These are phyloP conservation scores for Sequoia sempervirens DNA, from an alignment of 75 land plant species.

Conservation along the genomic window DNA sequence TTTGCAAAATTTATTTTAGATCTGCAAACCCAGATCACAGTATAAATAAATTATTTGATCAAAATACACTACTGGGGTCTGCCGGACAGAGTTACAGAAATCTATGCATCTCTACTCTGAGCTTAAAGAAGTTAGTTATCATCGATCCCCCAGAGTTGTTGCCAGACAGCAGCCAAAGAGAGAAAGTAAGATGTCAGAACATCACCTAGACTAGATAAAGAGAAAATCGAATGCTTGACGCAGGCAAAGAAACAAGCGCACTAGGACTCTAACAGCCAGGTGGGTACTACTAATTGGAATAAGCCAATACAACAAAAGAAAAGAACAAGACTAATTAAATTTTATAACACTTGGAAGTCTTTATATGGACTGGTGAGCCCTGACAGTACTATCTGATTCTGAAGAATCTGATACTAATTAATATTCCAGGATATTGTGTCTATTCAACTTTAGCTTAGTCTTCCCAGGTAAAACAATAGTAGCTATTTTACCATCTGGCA, in stretches of 20 bases:
- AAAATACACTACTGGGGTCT: neutral
- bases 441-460: neutral
- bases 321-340: neutral
- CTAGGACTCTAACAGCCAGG: neutral
- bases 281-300: neutral
- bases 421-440: neutral
- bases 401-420: neutral
- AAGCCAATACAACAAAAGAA: neutral
- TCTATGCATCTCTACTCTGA: neutral
- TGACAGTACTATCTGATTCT: neutral
- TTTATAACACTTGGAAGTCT: neutral
- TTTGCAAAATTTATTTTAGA: neutral
- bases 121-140: neutral
- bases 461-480: neutral
- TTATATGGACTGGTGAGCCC: neutral
- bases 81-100: neutral
- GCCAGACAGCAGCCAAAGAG: neutral
- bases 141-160: neutral
- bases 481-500: neutral
- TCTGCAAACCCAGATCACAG: conserved; percentile 5
- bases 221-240: neutral
- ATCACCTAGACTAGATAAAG: neutral
- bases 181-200: neutral
- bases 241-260: neutral
- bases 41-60: neutral